phyloP scores from a whole-genome alignment of 352 stramenopile species.

The Phytophthora cactorum region DNA sequence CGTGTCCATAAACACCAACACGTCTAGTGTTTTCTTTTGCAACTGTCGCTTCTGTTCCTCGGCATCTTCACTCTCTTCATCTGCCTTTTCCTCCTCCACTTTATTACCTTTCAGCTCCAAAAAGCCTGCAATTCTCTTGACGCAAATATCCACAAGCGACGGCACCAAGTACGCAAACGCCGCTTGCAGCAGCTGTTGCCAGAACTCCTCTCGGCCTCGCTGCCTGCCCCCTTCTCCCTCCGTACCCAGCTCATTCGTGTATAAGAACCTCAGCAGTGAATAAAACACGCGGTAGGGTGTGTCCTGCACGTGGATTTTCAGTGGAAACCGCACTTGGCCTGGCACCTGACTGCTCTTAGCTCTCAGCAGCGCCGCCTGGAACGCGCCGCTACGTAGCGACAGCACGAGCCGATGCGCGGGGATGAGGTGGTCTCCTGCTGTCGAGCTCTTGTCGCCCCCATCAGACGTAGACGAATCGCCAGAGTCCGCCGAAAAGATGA shows the following conservation, averaged over 20 bases:
- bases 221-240: constrained; percentile 2
- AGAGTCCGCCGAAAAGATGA: constrained; percentile 67
- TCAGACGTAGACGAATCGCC: neutral
- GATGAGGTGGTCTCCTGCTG: constrained; percentile 49
- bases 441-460: constrained; percentile 10
- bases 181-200: constrained; percentile 69
- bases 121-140: constrained; percentile 44
- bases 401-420: constrained; percentile 81
- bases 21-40: constrained; percentile 41
- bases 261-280: constrained; percentile 72
- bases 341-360: constrained; percentile 74
- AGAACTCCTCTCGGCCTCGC: constrained; percentile 54
- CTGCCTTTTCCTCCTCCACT: neutral
- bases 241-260: constrained; percentile 67
- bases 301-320: constrained; percentile 86
- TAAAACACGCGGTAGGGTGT: constrained; percentile 80
- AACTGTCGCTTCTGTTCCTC: constrained; percentile 12
- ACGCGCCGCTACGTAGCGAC: constrained; percentile 75
- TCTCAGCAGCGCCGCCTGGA: constrained; percentile 64
- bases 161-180: constrained; percentile 79
- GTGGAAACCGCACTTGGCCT: constrained; percentile 73
- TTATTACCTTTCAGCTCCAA: constrained; percentile 31
- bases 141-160: constrained; percentile 69
- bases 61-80: constrained; percentile 2
- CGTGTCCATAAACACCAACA: constrained; percentile 68